Base-by-base conservation (phyloP, 1,284 basidiomycete species). In the Hymenochaete sp. region DNA sequence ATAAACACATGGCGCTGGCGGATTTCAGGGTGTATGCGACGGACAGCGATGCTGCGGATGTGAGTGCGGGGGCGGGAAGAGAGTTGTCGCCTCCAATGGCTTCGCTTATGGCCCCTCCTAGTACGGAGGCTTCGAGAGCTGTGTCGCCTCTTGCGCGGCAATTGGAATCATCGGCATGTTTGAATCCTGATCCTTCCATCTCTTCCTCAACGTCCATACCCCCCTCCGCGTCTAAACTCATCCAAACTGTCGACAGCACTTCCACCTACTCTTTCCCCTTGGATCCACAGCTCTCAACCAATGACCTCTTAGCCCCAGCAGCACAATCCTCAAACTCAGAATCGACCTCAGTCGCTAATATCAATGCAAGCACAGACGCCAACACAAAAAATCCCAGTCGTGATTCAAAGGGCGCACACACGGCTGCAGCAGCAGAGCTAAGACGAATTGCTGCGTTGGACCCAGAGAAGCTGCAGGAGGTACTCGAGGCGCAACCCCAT, bases 371-470 rank as follows among this genome's bases (percentile, higher is more conserved):
- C 6, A 8, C 37, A 10, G 5, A 16, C 24, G 16, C 37, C 14
- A 27, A 24, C n/a, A 11, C 9, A 13, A 18, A 18, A 26, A 7
- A 10, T 14, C 3, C 44, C 18, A 22, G 16, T 21, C 9, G 32
- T 27, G 6, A 26, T 8, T 31, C 22, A 9, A 24, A 26, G 9
- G 18, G n/a, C 25, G 39, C 16, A 19, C 27, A 18, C 18, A 42
- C 28, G 13, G 28, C 26, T 14, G 42, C 42, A 2, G 36, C 36
- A 3, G 38, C 38, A 32, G 38, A 50, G 22, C 28, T 50, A 16
- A 21, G 41, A 37, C 27, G n/a, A 2, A 43, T 50, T 21, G 41
- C 43, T 4, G 22, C 38, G 4, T 8, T 50, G 13, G 44, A 50
- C 7, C 48, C 44, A 8, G 28, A 10, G 5, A 22, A 25, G 14